Conservation (phyloP, 23 red algal genomes). For the Gracilaria gracilis region DNA sequence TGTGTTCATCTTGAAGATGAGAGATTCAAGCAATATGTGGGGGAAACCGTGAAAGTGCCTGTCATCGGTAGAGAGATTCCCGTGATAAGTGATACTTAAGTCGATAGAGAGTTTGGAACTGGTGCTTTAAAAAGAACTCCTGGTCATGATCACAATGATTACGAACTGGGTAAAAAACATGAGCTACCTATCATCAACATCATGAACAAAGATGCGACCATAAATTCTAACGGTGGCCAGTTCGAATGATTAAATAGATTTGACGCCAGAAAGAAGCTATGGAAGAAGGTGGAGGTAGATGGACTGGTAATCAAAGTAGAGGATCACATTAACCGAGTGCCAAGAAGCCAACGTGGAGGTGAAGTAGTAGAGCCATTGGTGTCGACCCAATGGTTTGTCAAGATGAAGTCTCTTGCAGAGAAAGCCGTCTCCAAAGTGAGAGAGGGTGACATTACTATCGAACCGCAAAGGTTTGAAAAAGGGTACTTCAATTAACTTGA, state of each 20-base stretch:
- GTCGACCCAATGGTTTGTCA: conserved; percentile 98
- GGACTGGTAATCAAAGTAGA: conserved; percentile 79
- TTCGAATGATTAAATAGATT: conserved; percentile 88
- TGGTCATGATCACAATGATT: conserved; percentile 93
- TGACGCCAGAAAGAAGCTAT: conserved; percentile 79
- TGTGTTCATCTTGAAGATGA: conserved; percentile 95
- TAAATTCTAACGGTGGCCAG: conserved; percentile 74
- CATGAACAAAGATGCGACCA: conserved; percentile 92
- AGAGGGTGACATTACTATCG: conserved; percentile 70
- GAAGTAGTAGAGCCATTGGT: conserved; percentile 94
- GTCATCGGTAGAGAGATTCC: conserved; percentile 82
- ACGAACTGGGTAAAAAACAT: conserved; percentile 94
- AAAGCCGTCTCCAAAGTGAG: conserved; percentile 78
- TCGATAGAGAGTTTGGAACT: conserved; percentile 97
- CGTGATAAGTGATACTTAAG: conserved; percentile 89
- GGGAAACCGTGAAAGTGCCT: conserved; percentile 78
- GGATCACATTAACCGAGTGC: conserved; percentile 85
- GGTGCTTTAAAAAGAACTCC: conserved; percentile 98
- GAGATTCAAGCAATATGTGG: conserved; percentile 78
- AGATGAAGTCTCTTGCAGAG: conserved; percentile 81
- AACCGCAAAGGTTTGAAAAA: conserved; percentile 95
- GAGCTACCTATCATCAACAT: conserved; percentile 82
- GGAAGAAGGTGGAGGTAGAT: conserved; percentile 75
- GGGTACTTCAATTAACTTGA: conserved; percentile 96
- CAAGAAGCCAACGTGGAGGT: conserved; percentile 90